These are phyloP conservation scores for Xylariaceae sp. DNA, from an alignment of 2,329 filamentous ascomycete genomes.

Conservation along the genomic window DNA sequence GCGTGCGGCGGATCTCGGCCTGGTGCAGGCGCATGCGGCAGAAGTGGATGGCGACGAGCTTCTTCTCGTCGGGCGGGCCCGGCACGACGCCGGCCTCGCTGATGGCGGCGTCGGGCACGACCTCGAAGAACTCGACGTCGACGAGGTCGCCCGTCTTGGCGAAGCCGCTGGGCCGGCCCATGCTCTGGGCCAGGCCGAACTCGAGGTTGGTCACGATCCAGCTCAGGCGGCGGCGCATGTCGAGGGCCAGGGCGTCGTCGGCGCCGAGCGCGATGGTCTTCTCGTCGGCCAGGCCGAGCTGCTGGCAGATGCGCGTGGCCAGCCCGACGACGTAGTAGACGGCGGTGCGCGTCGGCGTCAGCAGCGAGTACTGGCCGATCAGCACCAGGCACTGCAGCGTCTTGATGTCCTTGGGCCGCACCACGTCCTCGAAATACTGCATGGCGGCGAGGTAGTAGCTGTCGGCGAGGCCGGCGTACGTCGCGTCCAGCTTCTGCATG, in stretches of 20 bases:
- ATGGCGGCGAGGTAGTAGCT: conserved; percentile 91
- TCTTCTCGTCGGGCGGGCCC: conserved; percentile 69
- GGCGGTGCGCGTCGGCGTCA: conserved; percentile 86
- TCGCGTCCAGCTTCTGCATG: conserved; percentile 81
- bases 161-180: conserved; percentile 81
- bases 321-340: conserved; percentile 91
- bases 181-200: conserved; percentile 74
- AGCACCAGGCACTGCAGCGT: conserved; percentile 85
- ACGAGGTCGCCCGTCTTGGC: conserved; percentile 75
- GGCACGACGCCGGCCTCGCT: conserved; percentile 66
- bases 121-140: conserved; percentile 77
- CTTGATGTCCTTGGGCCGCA: conserved; percentile 81
- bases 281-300: conserved; percentile 80
- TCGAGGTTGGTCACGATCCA: conserved; percentile 91
- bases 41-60: conserved; percentile 85
- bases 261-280: conserved; percentile 67
- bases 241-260: conserved; percentile 67
- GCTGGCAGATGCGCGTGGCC: conserved; percentile 80
- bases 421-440: conserved; percentile 71
- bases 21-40: conserved; percentile 86
- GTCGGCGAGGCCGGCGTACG: conserved; percentile 89
- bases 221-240: conserved; percentile 80
- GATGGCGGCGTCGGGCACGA: conserved; percentile 77
- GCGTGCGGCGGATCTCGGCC: conserved; percentile 74
- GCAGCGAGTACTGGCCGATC: conserved; percentile 82